These are phyloP conservation scores for Schwanniomyces sp. DNA, from an alignment of 805 yeast genomes.

Conservation along the genomic window DNA sequence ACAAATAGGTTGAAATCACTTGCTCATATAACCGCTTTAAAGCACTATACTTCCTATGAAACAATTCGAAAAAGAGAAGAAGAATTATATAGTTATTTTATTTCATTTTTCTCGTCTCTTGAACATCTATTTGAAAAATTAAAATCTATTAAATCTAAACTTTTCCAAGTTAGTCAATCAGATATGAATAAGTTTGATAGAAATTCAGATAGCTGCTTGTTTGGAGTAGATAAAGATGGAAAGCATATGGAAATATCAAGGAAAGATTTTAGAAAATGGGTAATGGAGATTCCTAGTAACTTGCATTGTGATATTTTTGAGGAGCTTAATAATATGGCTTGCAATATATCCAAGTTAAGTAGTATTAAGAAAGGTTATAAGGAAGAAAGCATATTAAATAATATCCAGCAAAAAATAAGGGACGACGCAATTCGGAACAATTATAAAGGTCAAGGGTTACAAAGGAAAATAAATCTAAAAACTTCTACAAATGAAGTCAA, in stretches of 20 bases:
- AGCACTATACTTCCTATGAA: not conserved
- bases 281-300: constrained; percentile 6
- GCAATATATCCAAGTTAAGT: constrained; percentile 3
- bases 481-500: not conserved
- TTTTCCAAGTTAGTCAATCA: not conserved
- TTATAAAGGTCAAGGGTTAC: not conserved
- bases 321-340: constrained; percentile 1
- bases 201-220: not conserved
- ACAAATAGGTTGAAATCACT: not conserved
- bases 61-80: constrained; percentile 3
- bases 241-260: not conserved
- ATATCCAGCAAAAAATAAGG: not conserved
- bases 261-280: constrained; percentile 7
- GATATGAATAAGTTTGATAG: not conserved
- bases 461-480: not conserved
- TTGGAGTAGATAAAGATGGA: not conserved
- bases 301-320: constrained; percentile 5
- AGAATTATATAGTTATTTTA: not conserved
- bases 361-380: constrained; percentile 4
- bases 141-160: not conserved
- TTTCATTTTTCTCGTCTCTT: constrained; percentile 1
- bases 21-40: constrained; percentile 1
- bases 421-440: not conserved
- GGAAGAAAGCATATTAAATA: not conserved
- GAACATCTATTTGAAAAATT: not conserved